Evolutionary conservation across 2,329 filamentous ascomycete genomes (phyloP), one percentile per base, ranked within the genome.

Genomic region (Calonectria honghensis): DNA sequence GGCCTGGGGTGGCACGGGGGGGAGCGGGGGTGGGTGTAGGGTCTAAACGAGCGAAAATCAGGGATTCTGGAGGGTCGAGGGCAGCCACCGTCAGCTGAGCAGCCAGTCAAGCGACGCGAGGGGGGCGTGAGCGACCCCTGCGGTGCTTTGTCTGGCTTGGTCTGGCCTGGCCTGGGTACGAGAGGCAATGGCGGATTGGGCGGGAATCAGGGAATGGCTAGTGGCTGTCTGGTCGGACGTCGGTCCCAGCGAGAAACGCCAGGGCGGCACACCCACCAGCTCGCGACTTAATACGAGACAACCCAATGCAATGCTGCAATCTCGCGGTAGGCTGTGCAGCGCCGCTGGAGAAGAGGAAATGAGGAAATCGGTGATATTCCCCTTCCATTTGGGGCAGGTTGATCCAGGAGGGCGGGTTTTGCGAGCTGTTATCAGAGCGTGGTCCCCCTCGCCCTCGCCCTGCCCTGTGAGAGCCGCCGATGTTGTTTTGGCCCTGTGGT

Each of bases 241-340:
- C 48, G 45, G 70, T 66, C 52, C 35, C 70, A 68, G 70, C 14
- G 32, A 51, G 57, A 63, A 63, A 63, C 31, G 61, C 61, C 68
- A 70, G 68, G 57, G 63, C 65, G 63, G 59, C 57, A 64, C 48
- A 64, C 57, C 68, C 48, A 39, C 48, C 37, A 20, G 51, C 51
- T 61, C 41, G 31, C 32, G 51, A 57, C 39, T 69, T 29, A 73
- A 73, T 73, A 73, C 72, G 72, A 73, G 71, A 65, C 68, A 66
- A 31, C 37, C 66, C 51, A 68, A 63, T 48, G 37, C 18, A 66
- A 57, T 50, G 48, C 39, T 65, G 65, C 59, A 68, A 52, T 59
- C 50, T 63, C 70, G 32, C 37, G 63, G 69, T 29, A 20, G 52
- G 63, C 59, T 64, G 51, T 65, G 68, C 68, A 51, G 32, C 35